These are phyloP conservation scores for Penicillium ucsense DNA, from an alignment of 495 filamentous ascomycete genomes.

Conservation along the genomic window DNA sequence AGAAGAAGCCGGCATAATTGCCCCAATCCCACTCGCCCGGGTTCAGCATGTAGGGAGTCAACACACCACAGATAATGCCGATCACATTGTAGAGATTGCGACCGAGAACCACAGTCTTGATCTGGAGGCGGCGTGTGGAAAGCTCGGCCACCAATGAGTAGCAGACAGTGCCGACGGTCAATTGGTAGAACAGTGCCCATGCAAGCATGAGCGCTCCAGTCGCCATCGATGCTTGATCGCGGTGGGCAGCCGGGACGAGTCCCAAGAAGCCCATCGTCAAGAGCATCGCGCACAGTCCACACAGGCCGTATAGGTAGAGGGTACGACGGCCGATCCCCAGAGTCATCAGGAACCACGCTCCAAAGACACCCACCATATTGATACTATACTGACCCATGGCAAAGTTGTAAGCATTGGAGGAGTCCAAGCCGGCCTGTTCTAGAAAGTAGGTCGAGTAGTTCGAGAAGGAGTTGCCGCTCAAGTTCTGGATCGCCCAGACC, in stretches of 20 bases:
- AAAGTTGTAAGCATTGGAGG: conserved; percentile 54
- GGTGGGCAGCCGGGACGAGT: conserved; percentile 45
- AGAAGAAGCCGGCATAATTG: conserved; percentile 76
- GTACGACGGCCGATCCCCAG: conserved; percentile 59
- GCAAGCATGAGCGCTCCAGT: conserved; percentile 62
- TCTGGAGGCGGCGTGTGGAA: conserved; percentile 62
- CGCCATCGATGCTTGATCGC: conserved; percentile 48
- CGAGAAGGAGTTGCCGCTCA: conserved; percentile 69
- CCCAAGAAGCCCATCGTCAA: conserved; percentile 67
- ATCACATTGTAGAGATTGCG: conserved; percentile 66
- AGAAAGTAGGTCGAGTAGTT: conserved; percentile 78
- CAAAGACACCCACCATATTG: conserved; percentile 63
- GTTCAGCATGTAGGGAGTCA: conserved; percentile 73
- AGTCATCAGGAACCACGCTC: conserved; percentile 65
- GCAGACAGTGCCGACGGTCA: conserved; percentile 68
- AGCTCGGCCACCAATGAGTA: conserved; percentile 71
- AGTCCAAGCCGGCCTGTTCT: conserved; percentile 56
- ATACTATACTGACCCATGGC: conserved; percentile 68
- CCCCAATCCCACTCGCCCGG: conserved; percentile 65
- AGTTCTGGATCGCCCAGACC: conserved; percentile 77
- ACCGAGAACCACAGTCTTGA: conserved; percentile 66
- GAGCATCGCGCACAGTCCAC: conserved; percentile 54
- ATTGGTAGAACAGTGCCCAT: conserved; percentile 66
- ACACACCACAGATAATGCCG: conserved; percentile 55
- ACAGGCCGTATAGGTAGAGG: conserved; percentile 60